These are phyloP conservation scores for Fusarium camptoceras DNA, from an alignment of 2,329 filamentous ascomycete genomes.

Conservation along the genomic window DNA sequence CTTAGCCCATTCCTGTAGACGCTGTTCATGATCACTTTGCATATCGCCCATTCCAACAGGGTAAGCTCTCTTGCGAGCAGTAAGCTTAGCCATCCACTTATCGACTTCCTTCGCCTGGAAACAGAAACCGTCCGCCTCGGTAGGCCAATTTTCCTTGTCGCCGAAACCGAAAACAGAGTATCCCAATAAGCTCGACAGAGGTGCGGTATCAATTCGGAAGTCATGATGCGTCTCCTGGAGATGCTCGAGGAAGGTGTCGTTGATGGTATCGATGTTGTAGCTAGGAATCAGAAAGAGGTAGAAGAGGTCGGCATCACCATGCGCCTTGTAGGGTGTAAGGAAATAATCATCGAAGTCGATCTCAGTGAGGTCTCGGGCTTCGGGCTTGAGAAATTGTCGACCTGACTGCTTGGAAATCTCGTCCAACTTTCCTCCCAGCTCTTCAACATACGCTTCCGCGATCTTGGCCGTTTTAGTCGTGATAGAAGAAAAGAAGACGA, in stretches of 20 bases:
- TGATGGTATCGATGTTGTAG: constrained; percentile 94
- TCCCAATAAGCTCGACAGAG: constrained; percentile 79
- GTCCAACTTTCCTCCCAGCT: constrained; percentile 65
- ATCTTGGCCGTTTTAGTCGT: constrained; percentile 84
- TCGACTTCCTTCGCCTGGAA: constrained; percentile 92
- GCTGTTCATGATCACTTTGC: constrained; percentile 75
- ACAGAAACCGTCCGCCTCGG: constrained; percentile 90
- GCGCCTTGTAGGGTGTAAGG: constrained; percentile 75
- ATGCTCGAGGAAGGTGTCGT: constrained; percentile 88
- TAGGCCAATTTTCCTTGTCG: constrained; percentile 91
- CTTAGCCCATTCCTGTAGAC: constrained; percentile 80
- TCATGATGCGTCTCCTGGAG: constrained; percentile 94
- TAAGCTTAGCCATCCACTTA: constrained; percentile 97
- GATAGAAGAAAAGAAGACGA: constrained; percentile 91
- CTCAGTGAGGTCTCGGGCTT: constrained; percentile 82
- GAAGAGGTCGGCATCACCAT: constrained; percentile 71
- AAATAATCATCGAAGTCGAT: constrained; percentile 96
- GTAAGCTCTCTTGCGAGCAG: constrained; percentile 85
- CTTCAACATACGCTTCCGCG: constrained; percentile 71
- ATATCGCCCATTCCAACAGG: constrained; percentile 90
- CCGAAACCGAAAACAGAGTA: constrained; percentile 96
- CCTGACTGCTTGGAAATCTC: constrained; percentile 56
- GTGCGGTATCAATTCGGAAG: constrained; percentile 92
- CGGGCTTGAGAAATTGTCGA: constrained; percentile 64
- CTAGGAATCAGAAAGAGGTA: constrained; percentile 89